A percentile compares a stretch with the other conserved stretches of the same genome.
These are phyloP conservation scores for Fraxinus anomala DNA, from an alignment of 257 asterid species.

Conservation along the genomic window DNA sequence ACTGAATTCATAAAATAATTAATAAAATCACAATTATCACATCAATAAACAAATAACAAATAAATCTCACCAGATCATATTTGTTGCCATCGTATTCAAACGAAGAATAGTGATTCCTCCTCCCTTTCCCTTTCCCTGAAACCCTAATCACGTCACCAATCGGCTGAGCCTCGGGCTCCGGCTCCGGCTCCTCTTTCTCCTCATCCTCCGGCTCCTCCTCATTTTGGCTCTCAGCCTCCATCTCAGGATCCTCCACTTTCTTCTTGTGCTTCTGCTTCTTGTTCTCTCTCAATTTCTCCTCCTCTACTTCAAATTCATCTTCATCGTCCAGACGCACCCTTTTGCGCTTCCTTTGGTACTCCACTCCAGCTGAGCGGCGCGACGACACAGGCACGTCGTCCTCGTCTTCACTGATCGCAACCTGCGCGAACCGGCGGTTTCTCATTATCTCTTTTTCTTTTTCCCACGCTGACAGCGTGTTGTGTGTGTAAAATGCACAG, in stretches of 20 bases:
- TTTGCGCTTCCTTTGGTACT: slow-evolving; percentile 45
- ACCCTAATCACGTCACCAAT: slow-evolving; percentile 65
- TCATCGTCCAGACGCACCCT: slow-evolving; percentile 40
- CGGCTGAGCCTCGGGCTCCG: slow-evolving; percentile 60
- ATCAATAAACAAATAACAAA: not conserved
- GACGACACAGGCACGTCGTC: slow-evolving; percentile 38
- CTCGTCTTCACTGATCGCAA: slow-evolving; percentile 66
- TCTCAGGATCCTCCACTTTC: slow-evolving; percentile 31
- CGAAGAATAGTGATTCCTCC: slow-evolving; percentile 43
- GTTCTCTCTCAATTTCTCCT: slow-evolving; percentile 33
- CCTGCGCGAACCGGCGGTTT: slow-evolving; percentile 52
- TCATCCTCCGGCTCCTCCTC: slow-evolving; percentile 15
- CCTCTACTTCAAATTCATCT: slow-evolving; percentile 42
- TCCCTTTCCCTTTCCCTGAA: slow-evolving; percentile 70
- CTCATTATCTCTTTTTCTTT: slow-evolving; percentile 30
- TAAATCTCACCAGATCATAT: slow-evolving; percentile 62
- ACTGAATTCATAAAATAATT: not conserved
- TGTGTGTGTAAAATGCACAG: not conserved
- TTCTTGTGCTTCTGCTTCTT: slow-evolving; percentile 32
- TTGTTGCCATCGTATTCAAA: slow-evolving; percentile 78
- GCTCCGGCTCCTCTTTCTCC: slow-evolving; percentile 22
- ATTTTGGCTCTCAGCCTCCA: slow-evolving; percentile 24
- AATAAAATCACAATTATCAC: not conserved
- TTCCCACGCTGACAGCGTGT: not conserved
- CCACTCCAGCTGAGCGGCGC: slow-evolving; percentile 32